These are phyloP conservation scores for Anacardium occidentale DNA, from an alignment of 345 rosid genomes.

Conservation along the genomic window DNA sequence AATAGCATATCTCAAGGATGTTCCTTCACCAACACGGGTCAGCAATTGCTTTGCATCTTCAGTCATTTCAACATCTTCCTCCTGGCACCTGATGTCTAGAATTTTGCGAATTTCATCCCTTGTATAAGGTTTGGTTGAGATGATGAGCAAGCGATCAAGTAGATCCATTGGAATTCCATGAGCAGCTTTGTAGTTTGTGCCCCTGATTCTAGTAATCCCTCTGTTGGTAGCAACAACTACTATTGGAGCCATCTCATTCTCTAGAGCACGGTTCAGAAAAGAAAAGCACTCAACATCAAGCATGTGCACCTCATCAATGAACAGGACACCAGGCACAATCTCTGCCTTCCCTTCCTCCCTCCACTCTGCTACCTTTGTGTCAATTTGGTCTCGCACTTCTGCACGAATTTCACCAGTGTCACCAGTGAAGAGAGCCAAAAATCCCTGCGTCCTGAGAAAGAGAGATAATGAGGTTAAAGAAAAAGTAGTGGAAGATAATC, in stretches of 20 bases:
- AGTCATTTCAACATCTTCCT: constrained; percentile 84
- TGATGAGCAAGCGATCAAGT: constrained; percentile 87
- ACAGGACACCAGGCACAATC: constrained; percentile 92
- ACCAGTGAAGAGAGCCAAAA: constrained; percentile 91
- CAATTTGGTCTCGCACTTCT: constrained; percentile 92
- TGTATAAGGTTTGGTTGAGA: constrained; percentile 77
- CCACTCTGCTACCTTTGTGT: constrained; percentile 97
- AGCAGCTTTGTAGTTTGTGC: constrained; percentile 88
- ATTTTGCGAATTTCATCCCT: constrained; percentile 76
- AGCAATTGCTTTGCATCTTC: constrained; percentile 77
- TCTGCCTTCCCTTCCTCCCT: constrained; percentile 98
- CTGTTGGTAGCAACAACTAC: constrained; percentile 91
- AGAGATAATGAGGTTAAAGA: constrained; percentile 4
- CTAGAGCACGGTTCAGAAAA: constrained; percentile 90
- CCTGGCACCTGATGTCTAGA: constrained; percentile 89
- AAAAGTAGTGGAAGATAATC: neutral
- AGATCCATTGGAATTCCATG: constrained; percentile 97
- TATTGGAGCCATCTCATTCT: constrained; percentile 96
- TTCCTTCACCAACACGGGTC: constrained; percentile 80
- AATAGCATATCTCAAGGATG: constrained; percentile 90
- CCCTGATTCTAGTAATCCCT: constrained; percentile 88
- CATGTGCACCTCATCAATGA: constrained; percentile 98
- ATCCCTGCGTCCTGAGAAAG: constrained; percentile 77
- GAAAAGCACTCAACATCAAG: constrained; percentile 99
- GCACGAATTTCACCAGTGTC: constrained; percentile 97